phyloP scores from a whole-genome alignment of 2,329 filamentous ascomycete species.

The Aspergillus tanneri region DNA sequence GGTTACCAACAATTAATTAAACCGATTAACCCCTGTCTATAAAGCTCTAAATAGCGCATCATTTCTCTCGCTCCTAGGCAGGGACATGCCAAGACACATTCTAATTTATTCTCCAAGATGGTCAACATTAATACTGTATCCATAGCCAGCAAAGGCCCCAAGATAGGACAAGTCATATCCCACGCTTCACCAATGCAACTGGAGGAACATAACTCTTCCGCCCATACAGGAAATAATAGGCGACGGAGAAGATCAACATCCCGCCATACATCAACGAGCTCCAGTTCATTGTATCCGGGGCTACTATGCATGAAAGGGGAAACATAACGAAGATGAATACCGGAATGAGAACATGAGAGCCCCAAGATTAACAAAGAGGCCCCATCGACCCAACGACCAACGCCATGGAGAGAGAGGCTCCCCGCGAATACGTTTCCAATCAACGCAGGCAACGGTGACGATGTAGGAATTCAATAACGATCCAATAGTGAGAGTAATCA shows the following conservation, averaged over 20 bases:
- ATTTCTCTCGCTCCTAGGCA: neutral
- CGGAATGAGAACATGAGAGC: conserved; percentile 38
- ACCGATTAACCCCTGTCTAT: neutral
- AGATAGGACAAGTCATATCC: conserved; percentile 6
- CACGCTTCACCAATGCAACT: conserved; percentile 37
- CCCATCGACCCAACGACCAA: conserved; percentile 48
- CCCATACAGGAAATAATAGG: conserved; percentile 45
- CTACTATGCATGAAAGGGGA: conserved; percentile 36
- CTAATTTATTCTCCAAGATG: too few relatives aligned
- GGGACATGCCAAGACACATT: too few relatives aligned
- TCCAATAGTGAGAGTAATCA: conserved; percentile 45
- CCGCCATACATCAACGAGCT: conserved; percentile 47
- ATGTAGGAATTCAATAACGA: conserved; percentile 46
- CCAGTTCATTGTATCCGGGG: conserved; percentile 49
- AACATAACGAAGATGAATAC: conserved; percentile 49
- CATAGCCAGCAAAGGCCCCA: too few relatives aligned
- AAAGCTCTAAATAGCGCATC: neutral
- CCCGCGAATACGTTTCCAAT: conserved; percentile 43
- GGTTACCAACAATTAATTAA: neutral
- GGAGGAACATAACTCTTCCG: conserved; percentile 44
- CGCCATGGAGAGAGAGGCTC: conserved; percentile 45
- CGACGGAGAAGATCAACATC: conserved; percentile 44
- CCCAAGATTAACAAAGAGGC: conserved; percentile 45
- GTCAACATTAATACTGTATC: too few relatives aligned
- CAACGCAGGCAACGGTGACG: conserved; percentile 50